Evolutionary conservation across 2,329 filamentous ascomycete species (phyloP), one percentile per base, ranked within the genome.

Genomic region (Cytospora paraplurivora): DNA sequence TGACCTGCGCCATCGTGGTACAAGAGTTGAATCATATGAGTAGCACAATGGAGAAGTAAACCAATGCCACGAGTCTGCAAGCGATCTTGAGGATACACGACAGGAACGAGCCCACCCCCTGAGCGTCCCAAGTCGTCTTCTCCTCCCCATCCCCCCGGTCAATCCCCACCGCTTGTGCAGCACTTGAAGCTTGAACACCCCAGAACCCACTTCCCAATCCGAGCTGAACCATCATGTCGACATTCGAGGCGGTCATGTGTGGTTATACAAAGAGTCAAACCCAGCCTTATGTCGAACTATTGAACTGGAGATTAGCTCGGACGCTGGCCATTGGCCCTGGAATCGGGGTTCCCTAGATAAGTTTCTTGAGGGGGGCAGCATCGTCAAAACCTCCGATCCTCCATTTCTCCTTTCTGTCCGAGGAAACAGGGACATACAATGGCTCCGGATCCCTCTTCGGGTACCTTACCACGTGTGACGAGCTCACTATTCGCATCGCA

Each of bases 1-100:
- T 66, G 62, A 66, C 65, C 65, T 53, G 50, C 55, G 65, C 65
- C 65, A 62, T 56, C 54, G 65, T 66, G 21, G 44, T 57, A 66
- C 65, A 34, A 64, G 19, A 27, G 62, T 52, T 60, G 62, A 37
- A 44, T 47, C 56, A 56, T 19, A 32, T 6, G 17, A 41, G 63
- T 57, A 50, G 38, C 51, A 66, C 65, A 50, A 59, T 56, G 38
- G 19, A 56, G 27, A 47, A 56, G 47, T 27, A 65, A 59, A 49
- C 65, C 65, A 65, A 64, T 62, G 56, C 62, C 59, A 59, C 55
- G 62, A 66, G 62, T 55, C 51, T 56, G 50, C 57, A 66, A 66
- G 62, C 65, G 65, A 66, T 37, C 34, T 27, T 56, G 62, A 59
- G 54, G 63, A 53, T 27, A 19, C 63, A 65, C 63, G 19, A 53